Percentiles rank a stretch among this genome's conserved stretches.
Conservation (phyloP, 2,329 filamentous ascomycete genomes). For the Colletotrichum falcatum region DNA sequence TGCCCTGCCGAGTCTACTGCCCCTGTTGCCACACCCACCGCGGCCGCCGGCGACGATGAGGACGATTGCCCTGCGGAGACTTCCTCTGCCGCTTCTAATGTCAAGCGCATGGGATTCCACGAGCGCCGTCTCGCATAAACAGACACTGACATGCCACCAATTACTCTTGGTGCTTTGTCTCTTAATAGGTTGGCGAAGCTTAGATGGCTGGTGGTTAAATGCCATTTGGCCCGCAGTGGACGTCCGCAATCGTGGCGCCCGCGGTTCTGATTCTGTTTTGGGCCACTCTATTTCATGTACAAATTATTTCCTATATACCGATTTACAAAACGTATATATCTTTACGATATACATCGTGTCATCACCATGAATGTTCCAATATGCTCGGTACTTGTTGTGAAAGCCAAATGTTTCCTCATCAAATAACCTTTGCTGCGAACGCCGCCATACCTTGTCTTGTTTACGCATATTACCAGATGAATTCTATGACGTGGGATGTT, state of each 20-base stretch:
- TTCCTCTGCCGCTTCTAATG: constrained; percentile 6
- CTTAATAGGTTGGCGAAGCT: background rate
- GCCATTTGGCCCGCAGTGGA: constrained; percentile 20
- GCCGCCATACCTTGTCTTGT: background rate
- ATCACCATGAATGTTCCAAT: background rate
- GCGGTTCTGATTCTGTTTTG: constrained; percentile 15
- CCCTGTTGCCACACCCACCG: constrained; percentile 7
- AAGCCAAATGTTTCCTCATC: background rate
- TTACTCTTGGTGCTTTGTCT: background rate
- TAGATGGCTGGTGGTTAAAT: background rate
- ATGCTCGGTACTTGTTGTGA: background rate
- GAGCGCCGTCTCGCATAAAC: constrained; percentile 37
- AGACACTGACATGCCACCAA: background rate
- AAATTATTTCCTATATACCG: constrained; percentile 37
- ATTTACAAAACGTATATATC: constrained; percentile 34
- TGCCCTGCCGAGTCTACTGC: constrained; percentile 12
- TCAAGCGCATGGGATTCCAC: constrained; percentile 40
- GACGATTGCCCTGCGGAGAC: constrained; percentile 33
- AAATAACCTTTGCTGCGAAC: background rate
- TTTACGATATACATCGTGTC: constrained; percentile 30
- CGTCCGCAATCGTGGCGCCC: constrained; percentile 19
- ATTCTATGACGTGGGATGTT: background rate
- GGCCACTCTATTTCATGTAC: constrained; percentile 34
- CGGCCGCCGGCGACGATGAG: constrained; percentile 28
- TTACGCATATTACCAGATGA: background rate